Percentiles rank a stretch among this genome's conserved stretches.
These are phyloP conservation scores for Cordyceps militaris DNA, from an alignment of 2,329 filamentous ascomycete genomes.

Conservation along the genomic window DNA sequence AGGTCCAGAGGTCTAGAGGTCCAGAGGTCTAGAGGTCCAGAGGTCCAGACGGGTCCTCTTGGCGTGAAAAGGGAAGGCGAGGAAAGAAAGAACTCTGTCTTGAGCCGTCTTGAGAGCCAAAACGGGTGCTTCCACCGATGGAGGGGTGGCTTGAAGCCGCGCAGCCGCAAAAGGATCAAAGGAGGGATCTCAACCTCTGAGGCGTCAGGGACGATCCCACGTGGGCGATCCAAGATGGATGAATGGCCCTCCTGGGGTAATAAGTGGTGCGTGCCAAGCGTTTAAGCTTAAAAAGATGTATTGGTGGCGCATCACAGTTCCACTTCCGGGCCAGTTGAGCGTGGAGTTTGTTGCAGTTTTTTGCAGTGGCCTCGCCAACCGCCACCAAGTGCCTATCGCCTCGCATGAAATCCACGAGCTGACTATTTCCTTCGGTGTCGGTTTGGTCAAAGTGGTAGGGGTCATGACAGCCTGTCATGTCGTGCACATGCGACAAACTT, in stretches of 20 bases:
- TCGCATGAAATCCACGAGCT: neutral
- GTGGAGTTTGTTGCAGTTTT: neutral
- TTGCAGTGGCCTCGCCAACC: neutral
- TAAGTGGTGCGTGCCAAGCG: slow-evolving; percentile 3
- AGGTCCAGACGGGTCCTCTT: neutral
- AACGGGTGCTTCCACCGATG: no score
- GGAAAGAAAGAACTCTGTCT: neutral
- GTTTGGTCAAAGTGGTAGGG: neutral
- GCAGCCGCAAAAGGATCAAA: neutral
- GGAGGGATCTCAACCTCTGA: neutral
- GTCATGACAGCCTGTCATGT: neutral
- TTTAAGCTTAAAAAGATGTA: slow-evolving; percentile 9
- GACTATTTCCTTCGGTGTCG: slow-evolving; percentile 1
- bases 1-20: neutral
- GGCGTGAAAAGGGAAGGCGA: neutral
- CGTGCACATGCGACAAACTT: slow-evolving; percentile 10
- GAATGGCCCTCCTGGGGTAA: neutral
- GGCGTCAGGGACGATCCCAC: slow-evolving; percentile 1
- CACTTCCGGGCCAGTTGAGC: neutral
- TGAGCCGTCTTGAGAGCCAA: neutral
- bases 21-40: neutral
- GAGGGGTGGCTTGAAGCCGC: neutral
- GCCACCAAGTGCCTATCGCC: neutral
- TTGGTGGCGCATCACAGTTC: slow-evolving; percentile 3
- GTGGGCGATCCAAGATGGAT: neutral